A percentile compares a stretch with the other conserved stretches of the same genome.
Evolutionary conservation across 1,139 yeast species (phyloP).

Genomic region (Geotrichum fermentans): DNA sequence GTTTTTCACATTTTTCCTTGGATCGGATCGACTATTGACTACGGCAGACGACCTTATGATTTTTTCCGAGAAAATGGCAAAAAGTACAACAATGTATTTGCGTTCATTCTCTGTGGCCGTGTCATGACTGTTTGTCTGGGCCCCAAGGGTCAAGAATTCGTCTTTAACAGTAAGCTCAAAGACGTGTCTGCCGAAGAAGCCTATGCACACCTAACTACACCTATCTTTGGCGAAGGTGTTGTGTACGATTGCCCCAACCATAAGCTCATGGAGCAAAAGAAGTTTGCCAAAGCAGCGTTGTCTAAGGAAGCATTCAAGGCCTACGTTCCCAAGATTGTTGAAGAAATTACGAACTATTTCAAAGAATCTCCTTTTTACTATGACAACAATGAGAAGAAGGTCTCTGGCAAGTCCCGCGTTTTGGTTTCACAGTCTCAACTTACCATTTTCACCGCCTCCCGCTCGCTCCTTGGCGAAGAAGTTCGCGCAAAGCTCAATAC

Average conservation of each 20-base stretch:
- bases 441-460: constrained; percentile 92
- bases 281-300: constrained; percentile 86
- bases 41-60: constrained; percentile 90
- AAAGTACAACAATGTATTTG: constrained; percentile 87
- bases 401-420: constrained; percentile 61
- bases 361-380: constrained; percentile 43
- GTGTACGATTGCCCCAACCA: constrained; percentile 93
- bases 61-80: constrained; percentile 73
- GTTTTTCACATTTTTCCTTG: constrained; percentile 94
- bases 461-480: constrained; percentile 86
- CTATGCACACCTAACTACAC: constrained; percentile 89
- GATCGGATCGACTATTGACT: constrained; percentile 84
- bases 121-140: constrained; percentile 95
- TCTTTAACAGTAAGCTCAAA: constrained; percentile 79
- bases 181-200: constrained; percentile 97
- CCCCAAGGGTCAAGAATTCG: constrained; percentile 96
- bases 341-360: constrained; percentile 69
- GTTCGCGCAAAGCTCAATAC: constrained; percentile 79
- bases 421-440: constrained; percentile 88
- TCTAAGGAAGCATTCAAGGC: constrained; percentile 76
- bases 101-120: constrained; percentile 82
- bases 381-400: constrained; percentile 33
- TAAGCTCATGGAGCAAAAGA: constrained; percentile 95
- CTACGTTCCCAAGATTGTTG: constrained; percentile 83
- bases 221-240: constrained; percentile 96